Evolutionary conservation across 805 yeast genomes (phyloP).

Genomic region (Saccharomycopsis malanga): DNA sequence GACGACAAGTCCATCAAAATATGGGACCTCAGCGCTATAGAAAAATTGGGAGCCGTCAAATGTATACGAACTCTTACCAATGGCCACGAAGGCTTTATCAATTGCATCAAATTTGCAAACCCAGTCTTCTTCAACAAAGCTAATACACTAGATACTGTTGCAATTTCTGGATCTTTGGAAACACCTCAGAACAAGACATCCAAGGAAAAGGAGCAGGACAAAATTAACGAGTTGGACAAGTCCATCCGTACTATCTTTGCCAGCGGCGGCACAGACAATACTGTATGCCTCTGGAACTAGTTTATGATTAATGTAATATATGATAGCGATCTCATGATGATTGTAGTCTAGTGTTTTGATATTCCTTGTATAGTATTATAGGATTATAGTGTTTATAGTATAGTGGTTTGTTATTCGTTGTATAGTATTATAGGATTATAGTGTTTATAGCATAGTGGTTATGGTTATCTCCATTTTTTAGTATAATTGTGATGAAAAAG

Average conservation of each 20-base stretch:
- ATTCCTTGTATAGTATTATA: too few species aligned
- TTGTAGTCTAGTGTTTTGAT: too few species aligned
- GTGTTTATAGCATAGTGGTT: too few species aligned
- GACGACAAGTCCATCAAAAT: constrained; percentile 73
- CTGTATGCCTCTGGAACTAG: constrained; percentile 25
- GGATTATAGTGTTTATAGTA: too few species aligned
- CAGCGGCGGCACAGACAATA: constrained; percentile 38
- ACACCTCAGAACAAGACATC: background rate
- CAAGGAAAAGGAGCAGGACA: constrained; percentile 27
- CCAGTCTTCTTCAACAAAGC: constrained; percentile 27
- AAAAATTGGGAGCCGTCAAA: constrained; percentile 28
- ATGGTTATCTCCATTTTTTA: too few species aligned
- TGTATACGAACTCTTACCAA: constrained; percentile 46
- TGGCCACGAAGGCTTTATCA: constrained; percentile 72
- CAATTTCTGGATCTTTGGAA: constrained; percentile 1
- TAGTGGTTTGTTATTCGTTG: too few species aligned
- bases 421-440: too few species aligned
- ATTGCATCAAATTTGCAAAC: constrained; percentile 49
- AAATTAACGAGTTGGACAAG: constrained; percentile 15
- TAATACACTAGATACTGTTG: constrained; percentile 5
- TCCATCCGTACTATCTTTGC: constrained; percentile 33
- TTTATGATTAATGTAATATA: too few species aligned
- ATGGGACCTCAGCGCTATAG: constrained; percentile 63
- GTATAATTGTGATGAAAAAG: too few species aligned
- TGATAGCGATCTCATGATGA: too few species aligned